Evolutionary conservation across 345 rosid species (phyloP), one percentile per base, ranked within the genome.

Genomic region (Alliaria petiolata): DNA sequence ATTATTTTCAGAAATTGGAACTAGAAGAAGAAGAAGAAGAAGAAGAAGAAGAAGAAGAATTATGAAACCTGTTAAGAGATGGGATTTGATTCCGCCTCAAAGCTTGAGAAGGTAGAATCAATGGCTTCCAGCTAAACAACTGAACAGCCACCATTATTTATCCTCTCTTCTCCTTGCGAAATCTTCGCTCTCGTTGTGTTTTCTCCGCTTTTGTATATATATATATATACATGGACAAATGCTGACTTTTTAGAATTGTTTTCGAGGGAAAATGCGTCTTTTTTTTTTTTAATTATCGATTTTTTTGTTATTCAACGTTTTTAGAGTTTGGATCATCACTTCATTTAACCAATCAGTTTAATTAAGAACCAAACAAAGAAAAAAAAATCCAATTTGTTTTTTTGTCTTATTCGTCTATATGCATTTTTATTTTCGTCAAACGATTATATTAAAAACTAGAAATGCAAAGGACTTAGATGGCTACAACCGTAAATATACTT

Each of bases 101-200:
- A 62, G 69, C 25, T 56, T 43, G 78, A 8, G 70, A 67, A 53
- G 83, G 70, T 6, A 75, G 67, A 62, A 81, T 49, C 83, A 77
- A 82, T 25, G 84, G 78, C 46, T 62, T 81, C 66, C 76, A 79
- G 80, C 79, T 65, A 56, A 70, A 76, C 39, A 84, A 42, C 65
- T 75, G 87, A 68, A 72, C 40, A 46, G 57, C 72, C 71, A 76
- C 35, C 90, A 84, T 82, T 31, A 30, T 55, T n/a, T 33, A 8
- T 31, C 40, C 5, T 26, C n/a, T n/a, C 75, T 58, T 36, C 68
- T 50, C 45, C 9, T 51, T 34, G 44, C 26, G 6, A 22, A 43
- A 26, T 19, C 40, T 31, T 56, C 15, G 30, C 62, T 65, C 58
- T 36, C 71, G 13, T 53, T 9, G 26, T 40, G 26, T 40, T 40